Evolutionary conservation across 495 filamentous ascomycete species (phyloP).

Genomic region (Opeltia flavorubescens): DNA sequence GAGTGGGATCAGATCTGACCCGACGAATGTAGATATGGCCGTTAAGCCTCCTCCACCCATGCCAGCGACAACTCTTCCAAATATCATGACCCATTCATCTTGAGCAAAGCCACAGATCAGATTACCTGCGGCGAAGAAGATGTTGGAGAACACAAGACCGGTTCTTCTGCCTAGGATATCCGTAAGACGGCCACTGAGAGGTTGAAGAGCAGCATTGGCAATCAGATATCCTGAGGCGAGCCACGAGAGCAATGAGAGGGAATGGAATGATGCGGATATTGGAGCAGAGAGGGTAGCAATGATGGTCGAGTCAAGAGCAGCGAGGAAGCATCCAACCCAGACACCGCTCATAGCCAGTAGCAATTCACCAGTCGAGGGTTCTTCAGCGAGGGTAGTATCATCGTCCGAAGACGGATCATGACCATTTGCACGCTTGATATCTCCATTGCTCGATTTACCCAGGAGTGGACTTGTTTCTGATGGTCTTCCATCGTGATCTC

Average conservation of each 20-base stretch:
- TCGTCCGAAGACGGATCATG: constrained; percentile 5
- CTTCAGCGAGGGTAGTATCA: constrained; percentile 20
- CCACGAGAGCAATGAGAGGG: constrained; percentile 77
- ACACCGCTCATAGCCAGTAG: constrained; percentile 33
- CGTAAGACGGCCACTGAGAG: constrained; percentile 70
- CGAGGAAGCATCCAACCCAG: constrained; percentile 73
- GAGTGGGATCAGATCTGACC: constrained; percentile 69
- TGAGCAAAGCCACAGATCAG: constrained; percentile 72
- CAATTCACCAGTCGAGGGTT: constrained; percentile 29
- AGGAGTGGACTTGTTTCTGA: constrained; percentile 12
- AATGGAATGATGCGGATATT: constrained; percentile 74
- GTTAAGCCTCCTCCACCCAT: constrained; percentile 76
- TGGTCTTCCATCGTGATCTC: neutral
- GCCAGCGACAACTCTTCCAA: constrained; percentile 70
- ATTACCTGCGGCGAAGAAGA: constrained; percentile 70
- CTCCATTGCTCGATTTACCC: constrained; percentile 1
- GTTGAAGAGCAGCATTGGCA: constrained; percentile 77
- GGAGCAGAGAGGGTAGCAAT: constrained; percentile 76
- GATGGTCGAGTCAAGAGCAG: constrained; percentile 67
- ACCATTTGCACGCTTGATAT: constrained; percentile 1
- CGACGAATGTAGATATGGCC: constrained; percentile 71
- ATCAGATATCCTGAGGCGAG: constrained; percentile 83
- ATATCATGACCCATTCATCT: constrained; percentile 54
- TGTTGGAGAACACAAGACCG: constrained; percentile 64
- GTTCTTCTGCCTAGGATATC: constrained; percentile 75